Base-by-base conservation (phyloP, 2,329 filamentous ascomycete species). In the Venturia pyrina region DNA sequence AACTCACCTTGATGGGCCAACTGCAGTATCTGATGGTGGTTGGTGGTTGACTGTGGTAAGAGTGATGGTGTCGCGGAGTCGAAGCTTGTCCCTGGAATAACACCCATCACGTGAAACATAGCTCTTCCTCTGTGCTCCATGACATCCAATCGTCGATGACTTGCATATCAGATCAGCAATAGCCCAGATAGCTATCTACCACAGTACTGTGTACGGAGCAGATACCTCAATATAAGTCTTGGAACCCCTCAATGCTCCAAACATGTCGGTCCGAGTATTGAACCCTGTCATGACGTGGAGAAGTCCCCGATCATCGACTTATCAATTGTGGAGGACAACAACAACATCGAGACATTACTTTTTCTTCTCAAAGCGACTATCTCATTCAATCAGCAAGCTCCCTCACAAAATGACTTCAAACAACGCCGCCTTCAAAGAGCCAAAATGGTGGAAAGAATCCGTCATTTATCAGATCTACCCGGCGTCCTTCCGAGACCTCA, bases 401-500 rank as follows among this genome's bases (percentile, higher is more conserved):
- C 1, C 32, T 8, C 13, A 3, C 43, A 34, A 34, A 53, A 65
- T 65, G 63, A 44, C 32, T 32, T 28, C 50, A 24, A 65, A 57
- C 41, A 62, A 62, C n/a, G 60, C 60, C 8, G 28, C 63, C 7
- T 59, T 59, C 56, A 44, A 43, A 40, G 37, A 66, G 24, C 57
- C 53, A 15, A 57, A 57, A 32, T 77, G 75, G 75, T 77, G 75
- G 75, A 77, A 77, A 67, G 75, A 77, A 66, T 69, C 73, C 1
- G 71, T 75, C 3, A 73, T 78, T 7, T 77, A 77, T 21, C 46
- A 67, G 72, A 79, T 86, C 63, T 86, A 86, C 67, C 84, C 84
- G 2, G 82, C 84, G 15, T 82, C 80, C 67, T 87, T 86, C 77
- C 79, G 81, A 60, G 83, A 85, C 70, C 82, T 82, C 37, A 81